phyloP scores from a whole-genome alignment of 345 rosid genomes.

The Schrenkiella parvula region DNA sequence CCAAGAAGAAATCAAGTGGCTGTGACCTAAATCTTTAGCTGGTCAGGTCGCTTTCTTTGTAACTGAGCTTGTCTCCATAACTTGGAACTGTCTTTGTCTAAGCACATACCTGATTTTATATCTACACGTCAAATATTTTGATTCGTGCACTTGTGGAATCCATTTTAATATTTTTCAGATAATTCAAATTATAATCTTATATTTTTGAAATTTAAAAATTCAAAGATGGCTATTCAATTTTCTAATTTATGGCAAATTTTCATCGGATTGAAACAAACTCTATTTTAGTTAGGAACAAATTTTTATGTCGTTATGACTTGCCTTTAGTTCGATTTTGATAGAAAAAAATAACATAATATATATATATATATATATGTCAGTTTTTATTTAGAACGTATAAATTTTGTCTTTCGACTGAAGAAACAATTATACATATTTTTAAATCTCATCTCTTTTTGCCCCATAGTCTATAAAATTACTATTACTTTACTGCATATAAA shows the following conservation, averaged over 20 bases:
- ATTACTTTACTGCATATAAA: neutral
- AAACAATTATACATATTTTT: neutral
- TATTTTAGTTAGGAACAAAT: neutral
- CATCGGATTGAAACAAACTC: neutral
- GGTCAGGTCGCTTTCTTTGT: conserved; percentile 25
- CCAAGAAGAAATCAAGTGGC: conserved; percentile 10
- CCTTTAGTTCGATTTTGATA: neutral
- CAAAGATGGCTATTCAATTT: neutral
- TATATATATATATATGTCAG: neutral
- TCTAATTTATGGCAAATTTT: neutral
- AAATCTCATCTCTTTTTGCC: neutral
- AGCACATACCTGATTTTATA: conserved; percentile 13
- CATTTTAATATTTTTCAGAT: neutral
- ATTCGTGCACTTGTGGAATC: neutral
- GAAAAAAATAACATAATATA: neutral
- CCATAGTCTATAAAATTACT: neutral
- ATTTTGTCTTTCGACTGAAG: neutral
- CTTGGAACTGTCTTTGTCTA: conserved; percentile 26
- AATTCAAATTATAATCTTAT: no score
- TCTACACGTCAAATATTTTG: conserved; percentile 30
- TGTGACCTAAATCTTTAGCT: neutral
- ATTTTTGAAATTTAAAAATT: conserved; percentile 12
- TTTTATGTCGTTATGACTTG: neutral
- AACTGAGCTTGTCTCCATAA: conserved; percentile 23
- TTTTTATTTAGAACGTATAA: neutral